phyloP scores from a whole-genome alignment of 805 yeast species.

The Yarrowia divulgata region DNA sequence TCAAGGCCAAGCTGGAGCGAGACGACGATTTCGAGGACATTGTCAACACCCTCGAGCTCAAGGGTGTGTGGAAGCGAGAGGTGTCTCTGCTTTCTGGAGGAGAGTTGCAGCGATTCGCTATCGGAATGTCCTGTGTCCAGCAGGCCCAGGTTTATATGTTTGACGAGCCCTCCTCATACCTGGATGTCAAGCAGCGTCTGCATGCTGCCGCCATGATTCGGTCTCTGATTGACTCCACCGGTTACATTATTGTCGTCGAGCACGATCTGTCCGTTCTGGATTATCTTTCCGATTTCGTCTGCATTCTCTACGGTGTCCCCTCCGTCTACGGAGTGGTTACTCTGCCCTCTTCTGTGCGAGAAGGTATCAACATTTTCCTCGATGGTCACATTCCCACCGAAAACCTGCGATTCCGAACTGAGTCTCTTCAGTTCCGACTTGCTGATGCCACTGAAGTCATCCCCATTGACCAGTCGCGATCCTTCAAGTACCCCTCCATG shows the following conservation, averaged over 20 bases:
- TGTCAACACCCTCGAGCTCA: slow-evolving; percentile 74
- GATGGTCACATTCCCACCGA: slow-evolving; percentile 98
- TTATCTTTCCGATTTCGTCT: slow-evolving; percentile 93
- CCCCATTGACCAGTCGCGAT: slow-evolving; percentile 77
- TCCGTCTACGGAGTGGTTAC: slow-evolving; percentile 99
- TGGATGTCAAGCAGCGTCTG: slow-evolving; percentile 98
- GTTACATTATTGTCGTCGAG: slow-evolving; percentile 94
- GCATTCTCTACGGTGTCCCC: slow-evolving; percentile 97
- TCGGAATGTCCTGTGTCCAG: slow-evolving; percentile 97
- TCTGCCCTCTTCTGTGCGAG: slow-evolving; percentile 95
- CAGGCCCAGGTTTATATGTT: slow-evolving; percentile 97
- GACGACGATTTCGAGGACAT: slow-evolving; percentile 66
- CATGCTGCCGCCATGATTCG: slow-evolving; percentile 96
- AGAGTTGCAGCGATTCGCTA: slow-evolving; percentile 97
- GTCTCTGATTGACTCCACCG: slow-evolving; percentile 73
- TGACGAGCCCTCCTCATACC: slow-evolving; percentile 98
- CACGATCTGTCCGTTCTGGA: slow-evolving; percentile 98
- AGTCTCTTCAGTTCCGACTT: slow-evolving; percentile 90
- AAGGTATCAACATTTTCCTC: slow-evolving; percentile 97
- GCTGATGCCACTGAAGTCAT: slow-evolving; percentile 81
- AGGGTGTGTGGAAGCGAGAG: slow-evolving; percentile 82
- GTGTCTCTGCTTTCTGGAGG: slow-evolving; percentile 94
- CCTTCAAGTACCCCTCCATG: slow-evolving; percentile 81
- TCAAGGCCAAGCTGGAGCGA: slow-evolving; percentile 80
- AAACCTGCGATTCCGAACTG: slow-evolving; percentile 95